A percentile compares a stretch with the other conserved stretches of the same genome.
Evolutionary conservation across 129 eudicot genomes (phyloP).

Genomic region (Ambrosia artemisiifolia): DNA sequence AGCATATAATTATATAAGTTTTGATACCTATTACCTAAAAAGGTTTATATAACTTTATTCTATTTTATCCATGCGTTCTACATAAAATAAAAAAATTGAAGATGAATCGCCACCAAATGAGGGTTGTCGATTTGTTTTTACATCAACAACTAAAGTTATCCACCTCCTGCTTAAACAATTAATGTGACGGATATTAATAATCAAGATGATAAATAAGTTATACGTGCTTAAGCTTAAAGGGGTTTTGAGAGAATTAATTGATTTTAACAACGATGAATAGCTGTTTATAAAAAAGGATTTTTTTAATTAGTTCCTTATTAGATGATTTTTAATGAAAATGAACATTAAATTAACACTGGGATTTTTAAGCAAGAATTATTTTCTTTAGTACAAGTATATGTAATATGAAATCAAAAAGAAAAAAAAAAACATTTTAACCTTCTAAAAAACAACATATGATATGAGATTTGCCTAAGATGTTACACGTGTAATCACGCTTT

Average conservation of each 20-base stretch:
- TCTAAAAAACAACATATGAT: too few relatives aligned
- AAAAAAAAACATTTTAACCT: too few relatives aligned
- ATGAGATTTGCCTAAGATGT: too few relatives aligned
- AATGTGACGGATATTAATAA: not conserved
- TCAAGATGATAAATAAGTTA: not conserved
- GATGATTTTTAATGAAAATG: not conserved
- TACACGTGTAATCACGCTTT: too few relatives aligned
- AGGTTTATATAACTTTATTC: not conserved
- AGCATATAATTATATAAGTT: not conserved
- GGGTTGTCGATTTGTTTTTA: conserved; percentile 25
- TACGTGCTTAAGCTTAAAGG: not conserved
- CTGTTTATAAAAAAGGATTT: not conserved
- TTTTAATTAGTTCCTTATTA: not conserved
- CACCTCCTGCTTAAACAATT: not conserved
- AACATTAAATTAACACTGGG: not conserved
- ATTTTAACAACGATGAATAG: not conserved
- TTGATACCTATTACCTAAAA: not conserved
- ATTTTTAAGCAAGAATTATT: not conserved
- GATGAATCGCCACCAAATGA: conserved; percentile 5
- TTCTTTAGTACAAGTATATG: too few relatives aligned
- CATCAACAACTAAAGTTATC: conserved; percentile 16
- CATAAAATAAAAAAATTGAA: not conserved
- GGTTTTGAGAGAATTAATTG: not conserved
- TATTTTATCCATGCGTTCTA: not conserved
- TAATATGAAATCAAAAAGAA: too few relatives aligned